phyloP scores from a whole-genome alignment of 495 filamentous ascomycete species.

The Xylaria bambusicola region DNA sequence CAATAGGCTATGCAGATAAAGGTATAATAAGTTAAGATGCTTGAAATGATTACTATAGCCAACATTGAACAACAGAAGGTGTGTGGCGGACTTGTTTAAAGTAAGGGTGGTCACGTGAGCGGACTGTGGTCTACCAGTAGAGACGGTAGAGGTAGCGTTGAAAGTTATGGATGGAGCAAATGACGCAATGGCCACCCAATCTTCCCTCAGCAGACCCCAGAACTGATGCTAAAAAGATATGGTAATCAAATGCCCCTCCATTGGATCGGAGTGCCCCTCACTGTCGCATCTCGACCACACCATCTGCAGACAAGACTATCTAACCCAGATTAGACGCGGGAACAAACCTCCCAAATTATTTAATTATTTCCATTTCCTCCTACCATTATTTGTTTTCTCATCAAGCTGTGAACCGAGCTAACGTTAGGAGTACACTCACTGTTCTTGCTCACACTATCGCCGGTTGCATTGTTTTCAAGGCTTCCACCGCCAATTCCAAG shows the following conservation, averaged over 20 bases:
- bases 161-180: background rate
- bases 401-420: too few species aligned
- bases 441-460: too few species aligned
- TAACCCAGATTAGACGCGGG: background rate
- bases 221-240: background rate
- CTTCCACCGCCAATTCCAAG: too few species aligned
- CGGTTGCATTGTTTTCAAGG: too few species aligned
- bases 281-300: constrained; percentile 7
- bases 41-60: too few species aligned
- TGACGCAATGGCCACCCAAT: constrained; percentile 15
- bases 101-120: constrained; percentile 1
- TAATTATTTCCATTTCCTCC: background rate
- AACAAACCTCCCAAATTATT: background rate
- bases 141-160: background rate
- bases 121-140: too few species aligned
- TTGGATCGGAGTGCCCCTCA: constrained; percentile 18
- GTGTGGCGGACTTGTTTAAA: background rate
- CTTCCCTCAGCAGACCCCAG: constrained; percentile 9
- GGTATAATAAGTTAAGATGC: too few species aligned
- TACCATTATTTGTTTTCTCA: background rate
- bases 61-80: too few species aligned
- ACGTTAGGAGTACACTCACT: too few species aligned
- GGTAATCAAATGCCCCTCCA: constrained; percentile 39
- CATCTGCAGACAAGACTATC: constrained; percentile 1
- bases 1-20: too few species aligned